A percentile compares a stretch with the other conserved stretches of the same genome.
Conservation (phyloP, 192 early-diverging fungal genomes). For the Backusella macrospora region DNA sequence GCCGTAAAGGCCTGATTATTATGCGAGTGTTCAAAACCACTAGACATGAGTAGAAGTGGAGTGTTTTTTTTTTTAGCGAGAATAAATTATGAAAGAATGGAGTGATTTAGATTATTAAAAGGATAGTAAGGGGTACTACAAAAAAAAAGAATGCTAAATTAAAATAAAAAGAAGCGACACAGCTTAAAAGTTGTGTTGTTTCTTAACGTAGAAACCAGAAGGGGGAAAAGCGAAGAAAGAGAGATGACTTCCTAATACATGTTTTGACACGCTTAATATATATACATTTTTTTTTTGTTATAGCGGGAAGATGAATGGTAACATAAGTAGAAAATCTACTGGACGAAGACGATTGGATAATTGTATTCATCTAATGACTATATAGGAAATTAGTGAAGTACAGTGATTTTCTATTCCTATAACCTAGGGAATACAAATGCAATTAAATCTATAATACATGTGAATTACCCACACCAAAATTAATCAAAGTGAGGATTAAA, state of each 20-base stretch:
- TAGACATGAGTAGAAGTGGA: background rate
- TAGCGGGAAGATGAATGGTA: slow-evolving; percentile 9
- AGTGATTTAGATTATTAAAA: slow-evolving; percentile 16
- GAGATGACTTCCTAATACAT: slow-evolving; percentile 1
- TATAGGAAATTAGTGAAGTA: background rate
- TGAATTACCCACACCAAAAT: slow-evolving; percentile 10
- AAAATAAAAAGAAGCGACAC: background rate
- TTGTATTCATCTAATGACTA: background rate
- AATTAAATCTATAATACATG: slow-evolving; percentile 8
- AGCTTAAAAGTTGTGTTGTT: background rate
- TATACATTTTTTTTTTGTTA: background rate
- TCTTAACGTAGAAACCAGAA: slow-evolving; percentile 9
- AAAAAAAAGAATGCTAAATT: background rate
- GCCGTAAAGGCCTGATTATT: slow-evolving; percentile 2
- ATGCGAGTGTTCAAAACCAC: slow-evolving; percentile 13
- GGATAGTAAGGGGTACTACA: slow-evolving; percentile 11
- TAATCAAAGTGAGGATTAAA: slow-evolving; percentile 3
- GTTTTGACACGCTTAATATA: slow-evolving; percentile 1
- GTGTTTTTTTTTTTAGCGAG: background rate
- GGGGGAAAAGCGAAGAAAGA: background rate
- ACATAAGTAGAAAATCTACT: background rate
- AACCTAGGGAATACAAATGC: slow-evolving; percentile 8
- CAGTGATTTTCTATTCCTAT: slow-evolving; percentile 1
- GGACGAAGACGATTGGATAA: background rate
- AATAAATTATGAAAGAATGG: slow-evolving; percentile 8